Base-by-base conservation (phyloP, 2,329 filamentous ascomycete genomes). In the Fusarium abutilonis region DNA sequence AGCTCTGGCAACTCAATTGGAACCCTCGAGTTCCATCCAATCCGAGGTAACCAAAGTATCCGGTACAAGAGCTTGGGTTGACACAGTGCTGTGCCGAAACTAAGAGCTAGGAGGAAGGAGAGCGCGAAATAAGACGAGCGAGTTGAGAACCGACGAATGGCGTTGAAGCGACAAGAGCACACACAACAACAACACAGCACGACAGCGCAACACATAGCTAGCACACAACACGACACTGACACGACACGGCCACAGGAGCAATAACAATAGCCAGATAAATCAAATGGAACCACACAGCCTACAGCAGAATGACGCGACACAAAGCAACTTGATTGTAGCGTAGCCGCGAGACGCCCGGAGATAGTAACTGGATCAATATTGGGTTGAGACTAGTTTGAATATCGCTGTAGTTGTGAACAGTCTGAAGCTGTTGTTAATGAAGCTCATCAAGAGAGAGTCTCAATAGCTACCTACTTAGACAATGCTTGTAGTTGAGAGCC, bases 61-160 rank as follows among this genome's bases (percentile, higher is more conserved):
- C 52, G 51, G 65, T 62, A 62, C 61, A 51, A n/a, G 36, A 42
- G 44, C 17, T 31, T 26, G 31, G 41, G 31, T 56, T 59, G 56
- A 42, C 65, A 67, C 63, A 64, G 60, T 69, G 48, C 66, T 64
- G 66, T 67, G 66, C 63, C 66, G 63, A 61, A 67, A 56, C 48
- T 64, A 64, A 52, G 47, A 47, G 47, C 51, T 54, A 58, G 50
- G 56, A 61, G 60, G 61, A 64, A 61, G 61, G 60, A 60, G 63
- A 26, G 23, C 23, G 23, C 23, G 23, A 26, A 26, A 26, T 26
- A 26, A 26, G 23, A 26, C 23, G 23, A 26, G 6, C 23, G 23
- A 59, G 42, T 55, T 56, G 28, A 40, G 44, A 34, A 52, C 42
- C 34, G 47, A 49, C 62, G 63, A 66, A 63, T 65, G 32, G 48